phyloP scores from a whole-genome alignment of 768 basidiomycete species.

The Clavulina sp. region DNA sequence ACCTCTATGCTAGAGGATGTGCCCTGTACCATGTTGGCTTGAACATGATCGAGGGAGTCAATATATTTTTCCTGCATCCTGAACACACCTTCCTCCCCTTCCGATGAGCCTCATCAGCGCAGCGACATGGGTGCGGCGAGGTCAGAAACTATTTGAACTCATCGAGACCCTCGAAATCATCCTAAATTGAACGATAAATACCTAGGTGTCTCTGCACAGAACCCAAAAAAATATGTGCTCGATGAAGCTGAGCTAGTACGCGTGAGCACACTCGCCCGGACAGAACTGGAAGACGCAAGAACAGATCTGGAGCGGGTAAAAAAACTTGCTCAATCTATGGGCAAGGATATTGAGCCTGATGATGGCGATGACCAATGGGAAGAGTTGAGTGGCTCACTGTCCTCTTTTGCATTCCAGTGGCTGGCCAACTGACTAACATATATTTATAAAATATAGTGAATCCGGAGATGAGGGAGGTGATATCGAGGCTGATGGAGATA shows the following conservation, averaged over 20 bases:
- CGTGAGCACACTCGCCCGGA: constrained; percentile 69
- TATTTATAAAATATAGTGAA: background rate
- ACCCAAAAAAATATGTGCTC: constrained; percentile 77
- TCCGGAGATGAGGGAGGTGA: background rate
- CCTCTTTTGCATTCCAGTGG: background rate
- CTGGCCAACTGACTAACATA: background rate
- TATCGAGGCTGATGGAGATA: constrained; percentile 32
- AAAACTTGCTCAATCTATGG: constrained; percentile 55
- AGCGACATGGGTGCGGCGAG: background rate
- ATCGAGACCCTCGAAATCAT: constrained; percentile 7
- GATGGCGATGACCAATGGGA: constrained; percentile 58
- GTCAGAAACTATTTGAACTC: background rate
- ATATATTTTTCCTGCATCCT: background rate
- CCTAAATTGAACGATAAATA: constrained; percentile 44
- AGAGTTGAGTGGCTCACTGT: constrained; percentile 58
- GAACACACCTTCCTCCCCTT: background rate
- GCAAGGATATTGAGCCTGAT: constrained; percentile 42
- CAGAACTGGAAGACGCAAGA: constrained; percentile 81
- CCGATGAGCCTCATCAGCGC: background rate
- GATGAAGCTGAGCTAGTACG: constrained; percentile 82
- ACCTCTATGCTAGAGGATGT: background rate
- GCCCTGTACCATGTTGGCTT: background rate
- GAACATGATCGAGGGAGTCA: background rate
- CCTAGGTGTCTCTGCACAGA: constrained; percentile 43
- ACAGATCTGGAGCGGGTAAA: constrained; percentile 70